These are phyloP conservation scores for Salvia rosmarinus DNA, from an alignment of 257 asterid species.

Conservation along the genomic window DNA sequence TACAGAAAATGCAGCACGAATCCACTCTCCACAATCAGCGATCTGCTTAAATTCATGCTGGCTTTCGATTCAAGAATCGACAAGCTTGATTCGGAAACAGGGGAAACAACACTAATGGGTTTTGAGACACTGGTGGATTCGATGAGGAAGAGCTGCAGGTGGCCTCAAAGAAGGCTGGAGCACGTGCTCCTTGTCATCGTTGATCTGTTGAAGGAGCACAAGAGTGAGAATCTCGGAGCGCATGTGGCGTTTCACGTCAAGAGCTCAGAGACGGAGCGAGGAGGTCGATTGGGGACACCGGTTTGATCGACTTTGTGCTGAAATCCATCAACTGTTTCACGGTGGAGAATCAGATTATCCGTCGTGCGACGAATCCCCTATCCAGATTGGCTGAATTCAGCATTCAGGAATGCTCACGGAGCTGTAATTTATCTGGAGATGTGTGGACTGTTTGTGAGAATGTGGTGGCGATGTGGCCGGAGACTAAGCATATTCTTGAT, in stretches of 20 bases:
- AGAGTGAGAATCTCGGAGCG: conserved; percentile 30
- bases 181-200: conserved; percentile 53
- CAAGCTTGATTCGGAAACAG: conserved; percentile 23
- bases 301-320: conserved; percentile 83
- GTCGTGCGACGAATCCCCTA: conserved; percentile 53
- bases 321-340: conserved; percentile 66
- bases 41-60: conserved; percentile 61
- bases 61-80: conserved; percentile 40
- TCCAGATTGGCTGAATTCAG: conserved; percentile 57
- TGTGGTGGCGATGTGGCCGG: conserved; percentile 48
- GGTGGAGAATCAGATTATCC: conserved; percentile 51
- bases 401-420: conserved; percentile 42
- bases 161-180: conserved; percentile 68
- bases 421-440: conserved; percentile 46
- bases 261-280: conserved; percentile 70
- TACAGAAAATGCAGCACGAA: conserved; percentile 51
- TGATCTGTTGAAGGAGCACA: conserved; percentile 52
- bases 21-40: conserved; percentile 56
- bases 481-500: conserved; percentile 42
- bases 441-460: conserved; percentile 51
- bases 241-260: conserved; percentile 56
- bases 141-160: conserved; percentile 64
- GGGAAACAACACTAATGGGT: conserved; percentile 41
- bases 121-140: conserved; percentile 46
- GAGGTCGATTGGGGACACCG: conserved; percentile 75